A percentile compares a stretch with the other conserved stretches of the same genome.
These are phyloP conservation scores for Heteromeles arbutifolia DNA, from an alignment of 306 rosid species.

Conservation along the genomic window DNA sequence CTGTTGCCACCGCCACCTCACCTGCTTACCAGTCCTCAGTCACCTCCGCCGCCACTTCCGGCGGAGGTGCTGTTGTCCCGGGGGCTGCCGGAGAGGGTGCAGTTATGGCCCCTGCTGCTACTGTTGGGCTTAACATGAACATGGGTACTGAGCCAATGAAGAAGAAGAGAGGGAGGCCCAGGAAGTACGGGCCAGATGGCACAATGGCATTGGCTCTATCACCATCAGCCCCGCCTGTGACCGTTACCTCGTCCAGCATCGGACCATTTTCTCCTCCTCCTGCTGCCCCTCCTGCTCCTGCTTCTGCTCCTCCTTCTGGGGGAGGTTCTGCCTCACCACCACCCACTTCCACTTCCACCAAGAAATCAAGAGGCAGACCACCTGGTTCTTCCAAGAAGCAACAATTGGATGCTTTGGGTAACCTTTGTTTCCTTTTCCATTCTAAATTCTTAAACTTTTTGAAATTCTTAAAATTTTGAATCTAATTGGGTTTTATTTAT, in stretches of 20 bases:
- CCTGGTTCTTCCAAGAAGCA: slow-evolving; percentile 58
- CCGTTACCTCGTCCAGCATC: slow-evolving; percentile 22
- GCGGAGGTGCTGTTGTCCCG: background rate
- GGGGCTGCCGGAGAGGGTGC: background rate
- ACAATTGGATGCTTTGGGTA: slow-evolving; percentile 40
- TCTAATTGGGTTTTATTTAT: background rate
- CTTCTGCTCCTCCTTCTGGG: slow-evolving; percentile 3
- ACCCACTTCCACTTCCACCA: slow-evolving; percentile 22
- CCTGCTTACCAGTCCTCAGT: slow-evolving; percentile 22
- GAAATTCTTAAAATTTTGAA: background rate
- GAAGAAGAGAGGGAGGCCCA: slow-evolving; percentile 76
- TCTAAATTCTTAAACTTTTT: background rate
- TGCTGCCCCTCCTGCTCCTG: too few species aligned
- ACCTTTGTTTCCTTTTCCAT: background rate
- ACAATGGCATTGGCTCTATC: slow-evolving; percentile 36
- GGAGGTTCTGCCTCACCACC: slow-evolving; percentile 24
- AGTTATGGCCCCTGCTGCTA: slow-evolving; percentile 13
- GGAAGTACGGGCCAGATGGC: slow-evolving; percentile 70
- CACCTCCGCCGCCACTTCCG: background rate
- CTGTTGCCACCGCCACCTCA: slow-evolving; percentile 14
- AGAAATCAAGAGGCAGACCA: slow-evolving; percentile 71
- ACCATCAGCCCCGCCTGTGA: slow-evolving; percentile 13
- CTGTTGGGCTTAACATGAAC: slow-evolving; percentile 25
- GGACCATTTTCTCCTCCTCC: slow-evolving; percentile 32
- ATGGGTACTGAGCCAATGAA: slow-evolving; percentile 36